Percentiles rank a stretch among this genome's conserved stretches.
Evolutionary conservation across 2,329 filamentous ascomycete species (phyloP).

Genomic region (Fusarium sororula): DNA sequence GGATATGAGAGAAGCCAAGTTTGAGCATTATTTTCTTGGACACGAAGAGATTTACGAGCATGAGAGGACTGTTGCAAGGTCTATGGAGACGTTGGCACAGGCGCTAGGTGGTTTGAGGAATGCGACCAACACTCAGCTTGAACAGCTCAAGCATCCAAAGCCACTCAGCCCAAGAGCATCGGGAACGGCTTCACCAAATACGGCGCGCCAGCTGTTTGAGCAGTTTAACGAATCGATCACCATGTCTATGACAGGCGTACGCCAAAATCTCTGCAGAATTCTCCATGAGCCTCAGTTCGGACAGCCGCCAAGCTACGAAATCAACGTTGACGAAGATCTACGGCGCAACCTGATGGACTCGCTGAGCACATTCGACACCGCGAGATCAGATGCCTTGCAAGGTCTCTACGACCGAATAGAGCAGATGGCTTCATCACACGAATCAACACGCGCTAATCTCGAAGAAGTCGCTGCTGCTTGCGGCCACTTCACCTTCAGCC

Average conservation of each 20-base stretch:
- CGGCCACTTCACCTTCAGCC: constrained; percentile 91
- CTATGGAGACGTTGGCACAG: constrained; percentile 85
- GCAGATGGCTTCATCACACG: constrained; percentile 60
- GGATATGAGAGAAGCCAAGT: constrained; percentile 84
- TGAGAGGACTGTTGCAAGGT: constrained; percentile 81
- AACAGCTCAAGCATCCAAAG: constrained; percentile 66
- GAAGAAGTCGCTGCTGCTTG: constrained; percentile 97
- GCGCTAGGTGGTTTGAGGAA: constrained; percentile 90
- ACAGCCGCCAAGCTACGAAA: constrained; percentile 55
- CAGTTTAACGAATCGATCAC: constrained; percentile 29
- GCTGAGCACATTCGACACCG: constrained; percentile 92
- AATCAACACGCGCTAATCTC: constrained; percentile 78
- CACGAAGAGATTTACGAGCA: constrained; percentile 81
- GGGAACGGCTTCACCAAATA: neutral
- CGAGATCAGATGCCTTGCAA: constrained; percentile 82
- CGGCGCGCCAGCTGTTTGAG: constrained; percentile 23
- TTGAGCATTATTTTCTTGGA: constrained; percentile 86
- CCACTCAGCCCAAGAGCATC: neutral
- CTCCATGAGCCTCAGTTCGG: constrained; percentile 42
- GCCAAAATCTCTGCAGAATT: constrained; percentile 23
- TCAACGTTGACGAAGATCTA: constrained; percentile 79
- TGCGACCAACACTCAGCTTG: constrained; percentile 88
- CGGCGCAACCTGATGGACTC: constrained; percentile 80
- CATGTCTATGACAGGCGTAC: constrained; percentile 20
- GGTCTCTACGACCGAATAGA: constrained; percentile 84